A percentile compares a stretch with the other conserved stretches of the same genome.
Evolutionary conservation across 176 grass and related monocot genomes (phyloP).

Genomic region (Phoenix roebelenii): DNA sequence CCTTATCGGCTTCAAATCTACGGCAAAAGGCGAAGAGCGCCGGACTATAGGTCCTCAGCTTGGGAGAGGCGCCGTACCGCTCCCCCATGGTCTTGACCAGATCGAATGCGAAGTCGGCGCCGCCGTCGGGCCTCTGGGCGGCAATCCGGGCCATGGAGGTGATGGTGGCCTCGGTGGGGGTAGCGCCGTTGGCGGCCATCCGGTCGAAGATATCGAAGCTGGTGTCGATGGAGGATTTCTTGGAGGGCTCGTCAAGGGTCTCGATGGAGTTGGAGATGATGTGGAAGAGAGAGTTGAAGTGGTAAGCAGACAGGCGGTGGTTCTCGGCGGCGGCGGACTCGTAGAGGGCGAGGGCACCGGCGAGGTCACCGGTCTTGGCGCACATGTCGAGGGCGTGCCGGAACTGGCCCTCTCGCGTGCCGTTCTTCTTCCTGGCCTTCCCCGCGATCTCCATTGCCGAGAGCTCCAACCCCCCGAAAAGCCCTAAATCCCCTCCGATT

Average conservation of each 20-base stretch:
- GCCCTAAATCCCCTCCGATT: too few species aligned
- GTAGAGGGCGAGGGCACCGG: slow-evolving; percentile 14
- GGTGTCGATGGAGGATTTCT: slow-evolving; percentile 10
- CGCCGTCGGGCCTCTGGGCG: slow-evolving; percentile 5
- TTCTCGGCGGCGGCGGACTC: background rate
- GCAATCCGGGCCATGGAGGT: slow-evolving; percentile 37
- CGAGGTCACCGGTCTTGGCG: slow-evolving; percentile 25
- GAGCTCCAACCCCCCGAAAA: too few species aligned
- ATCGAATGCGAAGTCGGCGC: slow-evolving; percentile 53
- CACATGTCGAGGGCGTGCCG: slow-evolving; percentile 9
- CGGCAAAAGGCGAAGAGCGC: slow-evolving; percentile 49
- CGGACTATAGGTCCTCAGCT: slow-evolving; percentile 68
- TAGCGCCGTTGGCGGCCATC: slow-evolving; percentile 24
- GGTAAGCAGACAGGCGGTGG: slow-evolving; percentile 48
- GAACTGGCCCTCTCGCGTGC: slow-evolving; percentile 6
- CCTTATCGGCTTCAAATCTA: slow-evolving; percentile 37
- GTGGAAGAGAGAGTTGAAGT: slow-evolving; percentile 71
- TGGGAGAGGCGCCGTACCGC: slow-evolving; percentile 43
- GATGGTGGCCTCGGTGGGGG: slow-evolving; percentile 27
- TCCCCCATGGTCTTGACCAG: slow-evolving; percentile 60
- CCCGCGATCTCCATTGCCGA: background rate
- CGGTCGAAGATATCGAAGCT: slow-evolving; percentile 30
- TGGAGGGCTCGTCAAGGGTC: slow-evolving; percentile 6
- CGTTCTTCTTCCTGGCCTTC: slow-evolving; percentile 5
- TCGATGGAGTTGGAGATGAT: slow-evolving; percentile 20